These are phyloP conservation scores for Saitozyma podzolica DNA, from an alignment of 768 basidiomycete genomes.

Conservation along the genomic window DNA sequence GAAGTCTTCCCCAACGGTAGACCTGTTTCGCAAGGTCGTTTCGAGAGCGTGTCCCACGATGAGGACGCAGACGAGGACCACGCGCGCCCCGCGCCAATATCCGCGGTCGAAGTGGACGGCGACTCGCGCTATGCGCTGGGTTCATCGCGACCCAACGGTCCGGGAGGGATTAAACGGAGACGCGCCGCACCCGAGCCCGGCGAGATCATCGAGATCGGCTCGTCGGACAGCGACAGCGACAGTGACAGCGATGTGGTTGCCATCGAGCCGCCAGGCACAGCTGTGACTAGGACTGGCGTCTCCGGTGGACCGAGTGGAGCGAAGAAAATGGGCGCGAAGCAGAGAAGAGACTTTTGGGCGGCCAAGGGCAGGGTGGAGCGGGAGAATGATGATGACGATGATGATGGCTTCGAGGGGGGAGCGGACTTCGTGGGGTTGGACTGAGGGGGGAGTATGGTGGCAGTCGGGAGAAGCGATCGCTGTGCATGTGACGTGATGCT, in stretches of 20 bases:
- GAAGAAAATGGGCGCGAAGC: constrained; percentile 12
- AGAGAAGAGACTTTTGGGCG: constrained; percentile 37
- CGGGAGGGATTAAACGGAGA: constrained; percentile 6
- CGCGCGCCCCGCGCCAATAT: background rate
- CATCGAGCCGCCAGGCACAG: background rate
- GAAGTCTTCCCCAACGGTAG: constrained; percentile 9
- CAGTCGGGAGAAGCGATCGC: too few species aligned
- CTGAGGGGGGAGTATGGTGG: background rate
- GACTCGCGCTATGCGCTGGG: constrained; percentile 32
- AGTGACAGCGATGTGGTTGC: background rate
- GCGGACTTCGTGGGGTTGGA: constrained; percentile 14
- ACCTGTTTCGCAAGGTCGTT: background rate
- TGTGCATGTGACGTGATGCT: too few species aligned
- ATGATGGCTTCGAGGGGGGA: constrained; percentile 8
- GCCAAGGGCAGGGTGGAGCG: constrained; percentile 20
- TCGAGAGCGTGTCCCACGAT: constrained; percentile 12
- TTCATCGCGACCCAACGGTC: background rate
- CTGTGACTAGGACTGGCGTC: background rate
- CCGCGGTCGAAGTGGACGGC: constrained; percentile 12
- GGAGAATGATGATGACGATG: constrained; percentile 4
- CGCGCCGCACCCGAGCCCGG: background rate
- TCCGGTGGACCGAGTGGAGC: background rate
- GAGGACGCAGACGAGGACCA: constrained; percentile 12
- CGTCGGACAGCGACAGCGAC: background rate
- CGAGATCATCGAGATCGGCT: background rate